Evolutionary conservation across 192 early-diverging fungal genomes (phyloP), one percentile per base, ranked within the genome.

Genomic region (Coemansia sp.): DNA sequence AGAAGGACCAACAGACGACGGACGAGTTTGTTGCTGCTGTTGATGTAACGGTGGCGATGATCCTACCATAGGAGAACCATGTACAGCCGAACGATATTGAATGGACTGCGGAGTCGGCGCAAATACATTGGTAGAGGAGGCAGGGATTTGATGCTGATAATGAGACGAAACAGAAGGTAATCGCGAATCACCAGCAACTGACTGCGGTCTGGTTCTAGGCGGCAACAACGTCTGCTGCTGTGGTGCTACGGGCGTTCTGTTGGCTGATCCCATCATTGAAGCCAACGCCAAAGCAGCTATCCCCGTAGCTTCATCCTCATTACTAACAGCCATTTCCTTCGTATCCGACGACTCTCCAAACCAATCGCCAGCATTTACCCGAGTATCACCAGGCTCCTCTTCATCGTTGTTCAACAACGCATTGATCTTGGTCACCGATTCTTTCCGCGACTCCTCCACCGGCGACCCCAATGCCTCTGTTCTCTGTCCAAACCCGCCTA

Each of bases 261-360:
- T 14, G 3, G 62, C 62, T 56, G 63, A 4, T 55, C 67, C 77
- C 77, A 80, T 75, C 78, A 81, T 81, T 14, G 78, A 71, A 31
- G 78, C 78, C 60, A 81, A 51, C 22, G 78, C 78, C 66, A 81
- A 17, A 4, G 78, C 78, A 1, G 78, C 78, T 20, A 81, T 75
- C 1, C 78, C 78, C 4, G 78, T 81, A 8, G 72, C 73, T 8
- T 75, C 78, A 0, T 76, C 73, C 54, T 81, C 77, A 7, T 34
- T 40, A 7, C 36, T 67, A 34, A 56, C 48, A 25, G n/a, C 6
- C 48, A 7, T 48, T 1, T 14, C 20, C 10, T 36, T 30, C 16
- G 29, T 14, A 0, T 18, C 60, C 42, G 52, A 25, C n/a, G 30
- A 48, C 45, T 60, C 56, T 32, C 50, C 65, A 38, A 71, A 71